A percentile compares a stretch with the other conserved stretches of the same genome.
Evolutionary conservation across 257 asterid species (phyloP).

Genomic region (Fraxinus pennsylvanica): DNA sequence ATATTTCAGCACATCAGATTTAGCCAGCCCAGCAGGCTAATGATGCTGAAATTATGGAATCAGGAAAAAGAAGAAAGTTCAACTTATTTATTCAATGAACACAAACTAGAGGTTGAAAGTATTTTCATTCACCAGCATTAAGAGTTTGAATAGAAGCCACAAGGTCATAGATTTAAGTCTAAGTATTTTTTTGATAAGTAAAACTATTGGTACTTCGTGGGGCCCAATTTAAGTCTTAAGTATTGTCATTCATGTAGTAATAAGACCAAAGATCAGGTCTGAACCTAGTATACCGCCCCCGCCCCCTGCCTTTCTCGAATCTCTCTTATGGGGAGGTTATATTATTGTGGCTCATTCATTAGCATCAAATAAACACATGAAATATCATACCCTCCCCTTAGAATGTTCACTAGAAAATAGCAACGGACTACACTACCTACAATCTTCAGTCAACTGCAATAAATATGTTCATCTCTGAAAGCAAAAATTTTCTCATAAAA

Average conservation of each 20-base stretch:
- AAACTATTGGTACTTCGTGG: too few relatives aligned
- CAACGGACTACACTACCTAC: neutral
- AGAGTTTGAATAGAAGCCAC: conserved; percentile 9
- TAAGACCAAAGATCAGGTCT: neutral
- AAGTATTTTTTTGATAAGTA: too few relatives aligned
- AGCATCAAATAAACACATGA: neutral
- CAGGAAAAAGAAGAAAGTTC: neutral
- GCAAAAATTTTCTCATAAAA: neutral
- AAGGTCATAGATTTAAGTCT: neutral
- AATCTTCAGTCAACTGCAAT: neutral
- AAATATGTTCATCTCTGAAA: neutral
- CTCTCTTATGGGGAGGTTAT: neutral
- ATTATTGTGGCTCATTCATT: conserved; percentile 1
- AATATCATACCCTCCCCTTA: neutral
- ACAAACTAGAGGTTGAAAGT: conserved; percentile 4
- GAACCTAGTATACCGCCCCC: neutral
- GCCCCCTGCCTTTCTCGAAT: too few relatives aligned
- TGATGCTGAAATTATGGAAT: neutral
- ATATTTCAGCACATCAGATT: conserved; percentile 9
- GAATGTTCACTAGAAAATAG: neutral
- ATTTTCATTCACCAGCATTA: neutral
- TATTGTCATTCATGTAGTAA: neutral
- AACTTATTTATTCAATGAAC: neutral
- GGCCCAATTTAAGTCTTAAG: too few relatives aligned
- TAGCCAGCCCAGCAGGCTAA: neutral